phyloP scores from a whole-genome alignment of 202 grass and related monocot genomes.

The Saccharum hybrid region DNA sequence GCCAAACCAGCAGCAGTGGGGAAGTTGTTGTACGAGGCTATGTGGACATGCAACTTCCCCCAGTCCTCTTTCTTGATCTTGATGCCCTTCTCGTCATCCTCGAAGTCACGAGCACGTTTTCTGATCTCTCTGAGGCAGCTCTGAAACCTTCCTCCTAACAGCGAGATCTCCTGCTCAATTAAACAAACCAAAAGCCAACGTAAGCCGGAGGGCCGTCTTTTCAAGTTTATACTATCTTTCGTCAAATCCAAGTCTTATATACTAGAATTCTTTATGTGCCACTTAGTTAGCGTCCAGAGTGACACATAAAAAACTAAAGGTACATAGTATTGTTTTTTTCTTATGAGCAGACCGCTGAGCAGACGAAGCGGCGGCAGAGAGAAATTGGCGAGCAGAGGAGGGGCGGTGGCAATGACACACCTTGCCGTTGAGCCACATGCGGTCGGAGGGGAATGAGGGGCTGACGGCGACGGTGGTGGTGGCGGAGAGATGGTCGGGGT shows the following conservation, averaged over 20 bases:
- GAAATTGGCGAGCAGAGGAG: not conserved
- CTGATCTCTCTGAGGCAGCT: slow-evolving; percentile 87
- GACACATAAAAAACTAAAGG: not conserved
- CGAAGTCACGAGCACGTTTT: slow-evolving; percentile 65
- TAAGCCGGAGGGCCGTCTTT: not conserved
- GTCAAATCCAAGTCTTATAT: not conserved
- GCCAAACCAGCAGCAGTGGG: slow-evolving; percentile 92
- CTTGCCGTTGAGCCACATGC: slow-evolving; percentile 68
- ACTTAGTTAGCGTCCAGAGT: not conserved
- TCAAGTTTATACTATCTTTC: not conserved
- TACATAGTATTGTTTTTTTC: no score
- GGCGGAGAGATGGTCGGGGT: slow-evolving; percentile 92
- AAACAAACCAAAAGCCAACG: slow-evolving; percentile 21
- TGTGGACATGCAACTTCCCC: slow-evolving; percentile 78
- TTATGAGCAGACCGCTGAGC: not conserved
- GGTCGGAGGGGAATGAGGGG: slow-evolving; percentile 67
- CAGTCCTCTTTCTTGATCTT: slow-evolving; percentile 86
- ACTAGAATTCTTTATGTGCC: not conserved
- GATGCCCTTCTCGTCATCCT: slow-evolving; percentile 71
- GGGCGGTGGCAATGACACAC: not conserved
- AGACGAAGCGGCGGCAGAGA: not conserved
- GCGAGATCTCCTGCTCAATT: slow-evolving; percentile 74
- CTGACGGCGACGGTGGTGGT: slow-evolving; percentile 92
- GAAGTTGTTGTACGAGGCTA: slow-evolving; percentile 93
- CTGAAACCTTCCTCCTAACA: slow-evolving; percentile 78